Percentiles rank a stretch among this genome's conserved stretches.
Evolutionary conservation across 805 yeast genomes (phyloP).

Genomic region (Cyberlindnera americana): DNA sequence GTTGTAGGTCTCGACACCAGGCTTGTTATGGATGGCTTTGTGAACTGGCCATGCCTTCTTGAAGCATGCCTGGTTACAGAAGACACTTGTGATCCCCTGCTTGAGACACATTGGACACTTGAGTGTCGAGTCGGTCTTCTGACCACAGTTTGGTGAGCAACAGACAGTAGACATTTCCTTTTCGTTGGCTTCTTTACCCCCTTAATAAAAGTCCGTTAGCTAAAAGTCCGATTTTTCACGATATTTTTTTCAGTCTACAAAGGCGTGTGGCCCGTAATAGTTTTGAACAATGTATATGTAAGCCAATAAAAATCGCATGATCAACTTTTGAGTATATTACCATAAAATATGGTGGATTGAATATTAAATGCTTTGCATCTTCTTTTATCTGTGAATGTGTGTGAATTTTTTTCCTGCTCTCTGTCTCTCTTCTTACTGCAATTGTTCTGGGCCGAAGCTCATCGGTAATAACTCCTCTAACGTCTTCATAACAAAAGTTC

Average conservation of each 20-base stretch:
- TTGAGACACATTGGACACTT: conserved; percentile 94
- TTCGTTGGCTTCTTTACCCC: not conserved
- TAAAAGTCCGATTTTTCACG: too few species aligned
- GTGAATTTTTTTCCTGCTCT: not conserved
- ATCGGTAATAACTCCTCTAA: conserved; percentile 69
- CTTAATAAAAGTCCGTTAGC: too few species aligned
- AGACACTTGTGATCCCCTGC: conserved; percentile 53
- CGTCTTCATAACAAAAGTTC: conserved; percentile 42
- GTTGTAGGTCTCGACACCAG: conserved; percentile 61
- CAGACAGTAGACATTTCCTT: conserved; percentile 37
- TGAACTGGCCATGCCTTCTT: conserved; percentile 68
- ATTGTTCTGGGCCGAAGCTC: conserved; percentile 78
- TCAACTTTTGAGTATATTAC: too few species aligned
- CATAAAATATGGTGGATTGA: too few species aligned
- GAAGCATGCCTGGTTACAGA: conserved; percentile 85
- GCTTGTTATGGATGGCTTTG: conserved; percentile 67
- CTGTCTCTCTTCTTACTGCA: not conserved
- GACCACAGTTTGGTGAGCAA: conserved; percentile 82
- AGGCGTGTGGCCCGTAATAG: too few species aligned
- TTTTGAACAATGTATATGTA: too few species aligned
- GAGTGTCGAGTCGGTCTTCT: conserved; percentile 65
- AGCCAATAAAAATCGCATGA: too few species aligned
- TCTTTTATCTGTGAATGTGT: too few species aligned
- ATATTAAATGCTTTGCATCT: too few species aligned
- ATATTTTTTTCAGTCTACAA: too few species aligned